Base-by-base conservation (phyloP, 257 asterid genomes). In the Scutellaria barbata region DNA sequence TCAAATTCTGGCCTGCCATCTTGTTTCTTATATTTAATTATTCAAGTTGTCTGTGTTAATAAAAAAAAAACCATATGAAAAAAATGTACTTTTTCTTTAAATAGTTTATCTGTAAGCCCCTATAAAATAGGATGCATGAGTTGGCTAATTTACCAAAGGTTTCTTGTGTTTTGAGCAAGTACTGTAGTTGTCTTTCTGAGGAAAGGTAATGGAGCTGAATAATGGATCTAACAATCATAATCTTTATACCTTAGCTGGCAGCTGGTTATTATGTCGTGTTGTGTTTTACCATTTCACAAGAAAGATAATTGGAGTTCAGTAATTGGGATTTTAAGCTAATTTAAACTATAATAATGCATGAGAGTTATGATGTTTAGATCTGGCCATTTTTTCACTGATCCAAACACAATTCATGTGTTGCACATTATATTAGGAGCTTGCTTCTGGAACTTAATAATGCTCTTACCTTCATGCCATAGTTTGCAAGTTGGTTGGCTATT, bases 401-500 rank as follows among this genome's bases (percentile, higher is more conserved):
- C 35, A 37, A 47, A 43, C 63, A 35, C 17, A 42, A 25, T 42
- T 72, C 10, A 22, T 61, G 22, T 30, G 55, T 39, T 37, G 40
- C 41, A 10, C 25, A 33, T 22, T 50, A 22, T 25, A 9, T 30
- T 30, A 8, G 48, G 45, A 50, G 18, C 64, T 51, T 79, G 69
- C 78, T 65, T 35, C 45, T 50, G 16, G 63, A 63, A 55, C 35
- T 16, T 52, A 41, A 7, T 72, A 43, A 61, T 18, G 54, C 54
- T 72, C 48, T 18, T 59, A 48, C 10, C 18, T 14, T 16, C 30
- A 51, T 60, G 57, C 35, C 30, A 67, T 22, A 6, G 18, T 61
- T 62, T 25, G 48, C 69, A 35, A 45, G 68, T 58, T 51, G 68
- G 72, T 37, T 54, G 8, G 35, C 42, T 66, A 76, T 12, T 61